These are phyloP conservation scores for Phytopythium aichiense DNA, from an alignment of 352 stramenopile species.

Conservation along the genomic window DNA sequence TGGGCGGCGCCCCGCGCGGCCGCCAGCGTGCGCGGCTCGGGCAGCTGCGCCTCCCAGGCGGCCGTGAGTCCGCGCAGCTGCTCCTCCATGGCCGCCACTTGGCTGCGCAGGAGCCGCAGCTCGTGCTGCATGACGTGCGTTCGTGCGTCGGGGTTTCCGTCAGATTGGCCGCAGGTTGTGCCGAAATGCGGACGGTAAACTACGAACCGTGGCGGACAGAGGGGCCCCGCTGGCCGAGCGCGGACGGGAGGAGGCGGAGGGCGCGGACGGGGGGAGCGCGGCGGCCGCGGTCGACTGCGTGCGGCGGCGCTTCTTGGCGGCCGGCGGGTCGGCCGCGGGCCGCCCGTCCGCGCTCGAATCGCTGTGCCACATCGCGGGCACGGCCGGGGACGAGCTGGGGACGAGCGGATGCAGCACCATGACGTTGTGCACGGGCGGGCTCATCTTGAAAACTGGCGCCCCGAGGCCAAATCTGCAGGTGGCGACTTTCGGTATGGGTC, in stretches of 20 bases:
- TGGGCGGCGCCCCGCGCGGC: slow-evolving; percentile 18
- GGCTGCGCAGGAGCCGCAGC: slow-evolving; percentile 25
- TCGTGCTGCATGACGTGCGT: slow-evolving; percentile 12
- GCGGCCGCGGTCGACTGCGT: neutral
- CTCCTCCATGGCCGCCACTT: slow-evolving; percentile 32
- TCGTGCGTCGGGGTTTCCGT: neutral
- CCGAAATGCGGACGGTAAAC: neutral
- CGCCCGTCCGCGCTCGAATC: neutral
- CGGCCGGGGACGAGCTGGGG: neutral
- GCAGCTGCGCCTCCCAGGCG: slow-evolving; percentile 22
- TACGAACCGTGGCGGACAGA: neutral
- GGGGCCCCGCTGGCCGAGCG: slow-evolving; percentile 2
- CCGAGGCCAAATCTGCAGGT: too few species aligned
- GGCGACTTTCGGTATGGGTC: too few species aligned
- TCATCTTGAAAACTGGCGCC: neutral
- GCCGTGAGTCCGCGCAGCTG: slow-evolving; percentile 14
- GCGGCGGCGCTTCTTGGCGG: slow-evolving; percentile 2
- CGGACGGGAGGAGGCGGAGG: neutral
- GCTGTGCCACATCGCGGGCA: neutral
- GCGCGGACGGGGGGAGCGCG: too few species aligned
- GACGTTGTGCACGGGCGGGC: neutral
- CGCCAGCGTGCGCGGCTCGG: slow-evolving; percentile 18
- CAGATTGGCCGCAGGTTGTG: neutral
- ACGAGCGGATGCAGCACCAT: neutral
- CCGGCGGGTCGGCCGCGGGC: neutral